A percentile compares a stretch with the other conserved stretches of the same genome.
Conservation (phyloP, 208 protist species). For the Leishmania mexicana region DNA sequence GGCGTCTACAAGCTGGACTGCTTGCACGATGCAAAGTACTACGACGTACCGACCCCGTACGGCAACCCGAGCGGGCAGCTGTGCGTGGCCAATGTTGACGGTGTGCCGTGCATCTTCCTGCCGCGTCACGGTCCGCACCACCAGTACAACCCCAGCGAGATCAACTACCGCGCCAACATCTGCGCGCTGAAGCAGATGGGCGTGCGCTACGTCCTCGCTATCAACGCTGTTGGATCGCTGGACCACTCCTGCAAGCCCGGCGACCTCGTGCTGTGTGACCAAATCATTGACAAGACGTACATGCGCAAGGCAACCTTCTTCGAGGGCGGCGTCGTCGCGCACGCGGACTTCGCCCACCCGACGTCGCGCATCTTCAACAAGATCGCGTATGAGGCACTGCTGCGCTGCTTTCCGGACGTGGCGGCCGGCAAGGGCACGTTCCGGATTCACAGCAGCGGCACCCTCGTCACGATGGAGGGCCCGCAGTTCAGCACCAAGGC, state of each 20-base stretch:
- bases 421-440: constrained; percentile 30
- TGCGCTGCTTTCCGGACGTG: constrained; percentile 41
- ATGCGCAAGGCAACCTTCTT: constrained; percentile 85
- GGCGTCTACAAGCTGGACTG: constrained; percentile 83
- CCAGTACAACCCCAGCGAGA: constrained; percentile 75
- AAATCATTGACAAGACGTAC: constrained; percentile 90
- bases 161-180: constrained; percentile 94
- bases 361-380: constrained; percentile 53
- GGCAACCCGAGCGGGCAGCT: constrained; percentile 70
- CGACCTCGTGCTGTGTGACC: constrained; percentile 88
- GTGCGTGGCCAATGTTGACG: constrained; percentile 66
- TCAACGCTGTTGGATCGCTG: constrained; percentile 91
- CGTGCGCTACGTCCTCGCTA: constrained; percentile 80
- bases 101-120: constrained; percentile 81
- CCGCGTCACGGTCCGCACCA: constrained; percentile 87
- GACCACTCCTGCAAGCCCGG: constrained; percentile 71
- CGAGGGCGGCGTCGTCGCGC: constrained; percentile 73
- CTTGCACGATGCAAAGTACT: constrained; percentile 46
- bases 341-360: constrained; percentile 85
- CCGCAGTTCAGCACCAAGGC: constrained; percentile 91
- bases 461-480: constrained; percentile 92
- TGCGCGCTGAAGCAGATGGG: constrained; percentile 91
- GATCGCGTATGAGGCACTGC: constrained; percentile 47
- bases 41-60: constrained; percentile 88
- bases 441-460: constrained; percentile 55